Percentiles rank a stretch among this genome's conserved stretches.
These are phyloP conservation scores for Ceratocystis colombiana DNA, from an alignment of 2,329 filamentous ascomycete species.

Conservation along the genomic window DNA sequence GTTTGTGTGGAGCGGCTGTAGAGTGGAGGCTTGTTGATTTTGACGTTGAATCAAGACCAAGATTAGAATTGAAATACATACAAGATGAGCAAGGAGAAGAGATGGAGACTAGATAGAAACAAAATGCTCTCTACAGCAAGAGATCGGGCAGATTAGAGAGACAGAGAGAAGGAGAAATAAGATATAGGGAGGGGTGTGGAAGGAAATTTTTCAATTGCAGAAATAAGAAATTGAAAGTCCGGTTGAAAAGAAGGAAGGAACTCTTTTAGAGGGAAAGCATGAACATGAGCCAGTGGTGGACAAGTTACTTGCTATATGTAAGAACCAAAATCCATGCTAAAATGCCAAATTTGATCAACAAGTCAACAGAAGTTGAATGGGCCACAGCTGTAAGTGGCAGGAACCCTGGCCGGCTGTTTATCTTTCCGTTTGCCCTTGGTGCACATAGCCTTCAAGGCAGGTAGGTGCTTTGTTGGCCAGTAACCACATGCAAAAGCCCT, in stretches of 20 bases:
- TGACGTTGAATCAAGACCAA: slow-evolving; percentile 15
- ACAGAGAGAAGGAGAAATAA: slow-evolving; percentile 21
- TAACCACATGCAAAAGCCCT: neutral
- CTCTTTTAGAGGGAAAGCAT: slow-evolving; percentile 2
- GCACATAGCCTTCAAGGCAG: neutral
- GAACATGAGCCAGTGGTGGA: slow-evolving; percentile 2
- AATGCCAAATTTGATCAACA: slow-evolving; percentile 15
- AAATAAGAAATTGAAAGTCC: slow-evolving; percentile 18
- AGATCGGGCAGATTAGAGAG: slow-evolving; percentile 26
- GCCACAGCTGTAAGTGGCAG: slow-evolving; percentile 4
- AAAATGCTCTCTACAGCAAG: slow-evolving; percentile 16
- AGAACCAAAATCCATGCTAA: slow-evolving; percentile 16
- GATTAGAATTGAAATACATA: slow-evolving; percentile 13
- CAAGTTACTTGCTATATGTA: slow-evolving; percentile 17
- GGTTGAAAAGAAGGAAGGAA: neutral
- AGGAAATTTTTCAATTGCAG: slow-evolving; percentile 13
- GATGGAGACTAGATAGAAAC: neutral
- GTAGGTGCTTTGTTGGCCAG: neutral
- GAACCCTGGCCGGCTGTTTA: slow-evolving; percentile 1
- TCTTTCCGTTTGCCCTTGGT: neutral
- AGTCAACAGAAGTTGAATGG: slow-evolving; percentile 10
- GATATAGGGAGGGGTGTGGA: no score
- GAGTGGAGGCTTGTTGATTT: neutral
- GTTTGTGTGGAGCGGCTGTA: slow-evolving; percentile 6
- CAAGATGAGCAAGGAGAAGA: slow-evolving; percentile 5